These are phyloP conservation scores for Arachis monticola DNA, from an alignment of 331 rosid species.

Conservation along the genomic window DNA sequence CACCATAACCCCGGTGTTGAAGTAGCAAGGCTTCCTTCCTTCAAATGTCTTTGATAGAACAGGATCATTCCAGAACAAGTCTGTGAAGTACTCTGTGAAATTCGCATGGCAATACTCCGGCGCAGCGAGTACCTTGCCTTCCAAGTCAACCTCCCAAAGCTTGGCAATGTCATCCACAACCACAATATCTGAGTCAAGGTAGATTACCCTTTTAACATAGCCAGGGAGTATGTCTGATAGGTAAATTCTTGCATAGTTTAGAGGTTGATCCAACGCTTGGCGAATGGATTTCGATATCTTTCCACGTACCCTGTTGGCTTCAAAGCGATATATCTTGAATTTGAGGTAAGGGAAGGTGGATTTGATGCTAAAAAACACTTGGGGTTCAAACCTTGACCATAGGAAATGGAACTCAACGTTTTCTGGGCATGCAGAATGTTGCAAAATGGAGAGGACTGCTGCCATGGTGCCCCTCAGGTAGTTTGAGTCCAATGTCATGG, in stretches of 20 bases:
- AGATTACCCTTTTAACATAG: constrained; percentile 68
- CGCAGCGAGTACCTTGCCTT: constrained; percentile 75
- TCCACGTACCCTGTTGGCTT: constrained; percentile 66
- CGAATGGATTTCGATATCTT: constrained; percentile 82
- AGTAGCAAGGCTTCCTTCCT: constrained; percentile 73
- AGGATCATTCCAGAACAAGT: constrained; percentile 62
- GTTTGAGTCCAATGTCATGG: constrained; percentile 88
- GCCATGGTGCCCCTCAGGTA: constrained; percentile 87
- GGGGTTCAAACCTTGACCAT: constrained; percentile 67
- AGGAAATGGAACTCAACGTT: constrained; percentile 77
- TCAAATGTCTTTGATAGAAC: constrained; percentile 46
- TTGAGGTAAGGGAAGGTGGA: constrained; percentile 83
- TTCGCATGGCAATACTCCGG: constrained; percentile 88
- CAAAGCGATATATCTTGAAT: constrained; percentile 68
- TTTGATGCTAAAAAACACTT: constrained; percentile 65
- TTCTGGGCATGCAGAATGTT: constrained; percentile 81
- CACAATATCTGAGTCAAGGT: constrained; percentile 82
- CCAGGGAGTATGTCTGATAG: constrained; percentile 67
- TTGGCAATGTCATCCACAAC: constrained; percentile 76
- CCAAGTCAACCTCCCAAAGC: constrained; percentile 80
- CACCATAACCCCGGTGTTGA: constrained; percentile 93
- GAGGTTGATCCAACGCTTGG: constrained; percentile 82
- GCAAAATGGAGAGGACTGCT: constrained; percentile 73
- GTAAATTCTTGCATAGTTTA: constrained; percentile 84
- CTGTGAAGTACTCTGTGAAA: constrained; percentile 70